Conservation (phyloP, 1,284 basidiomycete species). For the Kwoniella shivajii region DNA sequence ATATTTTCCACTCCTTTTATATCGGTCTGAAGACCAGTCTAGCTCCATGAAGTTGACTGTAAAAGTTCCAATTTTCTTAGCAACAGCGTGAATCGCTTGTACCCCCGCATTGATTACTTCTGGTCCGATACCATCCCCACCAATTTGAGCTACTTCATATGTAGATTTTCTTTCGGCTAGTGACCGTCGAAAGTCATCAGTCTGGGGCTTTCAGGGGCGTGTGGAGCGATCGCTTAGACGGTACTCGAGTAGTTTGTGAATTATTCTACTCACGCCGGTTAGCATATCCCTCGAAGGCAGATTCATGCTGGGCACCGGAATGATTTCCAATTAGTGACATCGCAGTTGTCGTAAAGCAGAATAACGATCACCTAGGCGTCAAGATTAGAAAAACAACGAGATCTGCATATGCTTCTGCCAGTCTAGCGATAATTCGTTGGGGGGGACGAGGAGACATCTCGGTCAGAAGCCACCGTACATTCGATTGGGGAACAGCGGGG, state of each 20-base stretch:
- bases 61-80: conserved; percentile 44
- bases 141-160: conserved; percentile 61
- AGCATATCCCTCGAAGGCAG: conserved; percentile 2
- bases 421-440: too few relatives aligned
- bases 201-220: neutral
- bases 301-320: too few relatives aligned
- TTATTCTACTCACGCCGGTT: neutral
- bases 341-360: too few relatives aligned
- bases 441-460: too few relatives aligned
- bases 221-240: too few relatives aligned
- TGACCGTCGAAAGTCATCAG: neutral
- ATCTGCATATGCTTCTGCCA: too few relatives aligned
- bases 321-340: too few relatives aligned
- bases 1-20: conserved; percentile 52
- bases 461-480: too few relatives aligned
- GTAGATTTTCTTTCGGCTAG: neutral
- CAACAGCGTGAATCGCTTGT: conserved; percentile 44
- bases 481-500: too few relatives aligned
- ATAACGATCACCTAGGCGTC: too few relatives aligned
- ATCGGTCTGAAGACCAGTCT: conserved; percentile 48
- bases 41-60: conserved; percentile 51
- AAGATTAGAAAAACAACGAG: too few relatives aligned
- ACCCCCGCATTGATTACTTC: conserved; percentile 58
- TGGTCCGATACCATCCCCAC: conserved; percentile 61
- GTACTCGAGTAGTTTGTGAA: too few relatives aligned